These are phyloP conservation scores for Peronospora destructor DNA, from an alignment of 352 stramenopile genomes.

Conservation along the genomic window DNA sequence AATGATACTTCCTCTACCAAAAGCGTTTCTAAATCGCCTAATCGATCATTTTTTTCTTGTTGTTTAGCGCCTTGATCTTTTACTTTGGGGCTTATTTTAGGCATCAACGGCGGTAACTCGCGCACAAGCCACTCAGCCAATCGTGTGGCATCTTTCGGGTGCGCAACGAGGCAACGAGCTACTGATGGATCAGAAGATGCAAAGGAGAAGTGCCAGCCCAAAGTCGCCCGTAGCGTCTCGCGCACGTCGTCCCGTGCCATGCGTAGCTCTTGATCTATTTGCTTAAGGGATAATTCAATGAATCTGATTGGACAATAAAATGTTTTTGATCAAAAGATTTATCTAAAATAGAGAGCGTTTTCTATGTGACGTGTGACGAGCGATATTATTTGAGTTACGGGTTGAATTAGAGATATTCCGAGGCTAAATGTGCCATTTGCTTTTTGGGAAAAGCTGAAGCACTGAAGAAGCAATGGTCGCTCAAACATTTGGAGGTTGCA, in stretches of 20 bases:
- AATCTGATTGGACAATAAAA: slow-evolving; percentile 15
- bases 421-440: too few relatives aligned
- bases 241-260: slow-evolving; percentile 30
- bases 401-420: too few relatives aligned
- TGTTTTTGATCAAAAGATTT: not conserved
- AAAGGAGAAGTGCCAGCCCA: slow-evolving; percentile 53
- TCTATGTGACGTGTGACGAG: not conserved
- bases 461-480: too few relatives aligned
- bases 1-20: slow-evolving; percentile 38
- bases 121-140: slow-evolving; percentile 46
- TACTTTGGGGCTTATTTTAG: slow-evolving; percentile 1
- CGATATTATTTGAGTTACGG: not conserved
- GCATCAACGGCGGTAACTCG: slow-evolving; percentile 17
- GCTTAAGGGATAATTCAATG: not conserved
- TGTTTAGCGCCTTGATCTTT: too few relatives aligned
- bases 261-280: slow-evolving; percentile 19
- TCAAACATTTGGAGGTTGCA: too few relatives aligned
- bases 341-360: too few relatives aligned
- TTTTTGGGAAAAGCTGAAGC: too few relatives aligned
- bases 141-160: slow-evolving; percentile 22
- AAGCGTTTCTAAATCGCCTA: slow-evolving; percentile 31
- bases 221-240: slow-evolving; percentile 22
- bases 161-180: slow-evolving; percentile 44
- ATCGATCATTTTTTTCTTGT: not conserved
- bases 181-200: slow-evolving; percentile 31